phyloP scores from a whole-genome alignment of 257 asterid species.

The Plectranthus barbatus region DNA sequence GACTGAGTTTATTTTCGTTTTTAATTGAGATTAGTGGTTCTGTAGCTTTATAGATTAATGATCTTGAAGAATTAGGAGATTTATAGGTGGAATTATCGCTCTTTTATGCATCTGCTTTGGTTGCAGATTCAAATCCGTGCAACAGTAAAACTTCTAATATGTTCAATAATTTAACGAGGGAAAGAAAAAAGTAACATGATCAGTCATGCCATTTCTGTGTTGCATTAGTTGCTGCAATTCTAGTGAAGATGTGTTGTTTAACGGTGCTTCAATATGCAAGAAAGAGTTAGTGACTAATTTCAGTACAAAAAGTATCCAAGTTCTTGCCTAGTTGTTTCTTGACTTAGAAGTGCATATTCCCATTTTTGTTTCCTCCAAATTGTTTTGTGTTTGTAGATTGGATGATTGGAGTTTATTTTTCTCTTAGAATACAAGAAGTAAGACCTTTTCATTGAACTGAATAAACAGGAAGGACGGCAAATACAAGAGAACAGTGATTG shows the following conservation, averaged over 20 bases:
- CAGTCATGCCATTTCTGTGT: too few species aligned
- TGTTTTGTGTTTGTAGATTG: not conserved
- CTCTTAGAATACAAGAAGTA: not conserved
- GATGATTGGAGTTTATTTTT: not conserved
- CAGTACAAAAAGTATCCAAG: not conserved
- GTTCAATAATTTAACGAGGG: not conserved
- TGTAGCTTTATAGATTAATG: not conserved
- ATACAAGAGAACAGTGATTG: constrained; percentile 76
- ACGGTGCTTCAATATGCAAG: too few species aligned
- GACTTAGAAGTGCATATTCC: too few species aligned
- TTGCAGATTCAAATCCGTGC: too few species aligned
- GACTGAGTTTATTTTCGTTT: too few species aligned
- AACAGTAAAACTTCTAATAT: too few species aligned
- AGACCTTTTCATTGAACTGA: not conserved
- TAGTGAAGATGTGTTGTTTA: too few species aligned
- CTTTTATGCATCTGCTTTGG: not conserved
- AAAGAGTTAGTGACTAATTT: too few species aligned
- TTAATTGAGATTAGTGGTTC: too few species aligned
- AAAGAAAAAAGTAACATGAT: not conserved
- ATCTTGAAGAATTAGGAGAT: not conserved
- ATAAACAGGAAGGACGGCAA: constrained; percentile 76
- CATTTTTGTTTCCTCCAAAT: not conserved
- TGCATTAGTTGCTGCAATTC: too few species aligned
- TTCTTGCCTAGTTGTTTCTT: too few species aligned
- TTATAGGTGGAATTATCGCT: not conserved